These are phyloP conservation scores for Fusarium irregulare DNA, from an alignment of 2,329 filamentous ascomycete species.

Conservation along the genomic window DNA sequence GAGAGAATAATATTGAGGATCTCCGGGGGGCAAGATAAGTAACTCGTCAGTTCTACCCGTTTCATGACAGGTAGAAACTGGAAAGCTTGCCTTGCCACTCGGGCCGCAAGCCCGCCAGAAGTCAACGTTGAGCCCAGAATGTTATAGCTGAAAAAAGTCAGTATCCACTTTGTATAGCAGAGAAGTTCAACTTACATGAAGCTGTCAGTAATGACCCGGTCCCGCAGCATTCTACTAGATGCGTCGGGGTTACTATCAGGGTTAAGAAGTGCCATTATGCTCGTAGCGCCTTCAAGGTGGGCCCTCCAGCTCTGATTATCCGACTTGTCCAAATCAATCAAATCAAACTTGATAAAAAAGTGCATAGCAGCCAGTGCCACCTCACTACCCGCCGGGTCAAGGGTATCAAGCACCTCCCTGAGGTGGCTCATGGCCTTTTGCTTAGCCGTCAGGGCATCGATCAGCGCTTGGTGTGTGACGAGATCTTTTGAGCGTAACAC, in stretches of 20 bases:
- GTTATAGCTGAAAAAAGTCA: constrained; percentile 53
- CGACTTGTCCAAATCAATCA: constrained; percentile 60
- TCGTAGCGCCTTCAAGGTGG: constrained; percentile 60
- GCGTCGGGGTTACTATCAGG: constrained; percentile 45
- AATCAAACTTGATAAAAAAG: constrained; percentile 63
- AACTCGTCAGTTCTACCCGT: constrained; percentile 56
- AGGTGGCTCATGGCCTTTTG: constrained; percentile 60
- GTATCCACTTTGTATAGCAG: constrained; percentile 4
- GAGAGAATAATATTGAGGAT: constrained; percentile 59
- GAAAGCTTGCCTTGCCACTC: constrained; percentile 54
- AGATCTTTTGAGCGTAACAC: constrained; percentile 54
- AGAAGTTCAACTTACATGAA: constrained; percentile 56
- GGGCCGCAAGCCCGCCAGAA: constrained; percentile 52
- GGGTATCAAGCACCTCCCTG: constrained; percentile 54
- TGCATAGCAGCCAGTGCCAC: constrained; percentile 61
- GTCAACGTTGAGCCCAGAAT: constrained; percentile 55
- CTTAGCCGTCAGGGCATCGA: constrained; percentile 61
- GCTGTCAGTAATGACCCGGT: constrained; percentile 62
- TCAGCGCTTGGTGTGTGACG: constrained; percentile 54
- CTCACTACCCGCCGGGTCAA: constrained; percentile 57
- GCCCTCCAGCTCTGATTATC: constrained; percentile 57
- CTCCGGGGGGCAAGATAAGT: constrained; percentile 56
- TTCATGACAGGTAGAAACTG: constrained; percentile 55
- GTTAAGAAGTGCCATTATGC: constrained; percentile 54
- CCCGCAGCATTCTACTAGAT: constrained; percentile 53